These are phyloP conservation scores for Avena atlantica DNA, from an alignment of 176 grass and related monocot species.

Conservation along the genomic window DNA sequence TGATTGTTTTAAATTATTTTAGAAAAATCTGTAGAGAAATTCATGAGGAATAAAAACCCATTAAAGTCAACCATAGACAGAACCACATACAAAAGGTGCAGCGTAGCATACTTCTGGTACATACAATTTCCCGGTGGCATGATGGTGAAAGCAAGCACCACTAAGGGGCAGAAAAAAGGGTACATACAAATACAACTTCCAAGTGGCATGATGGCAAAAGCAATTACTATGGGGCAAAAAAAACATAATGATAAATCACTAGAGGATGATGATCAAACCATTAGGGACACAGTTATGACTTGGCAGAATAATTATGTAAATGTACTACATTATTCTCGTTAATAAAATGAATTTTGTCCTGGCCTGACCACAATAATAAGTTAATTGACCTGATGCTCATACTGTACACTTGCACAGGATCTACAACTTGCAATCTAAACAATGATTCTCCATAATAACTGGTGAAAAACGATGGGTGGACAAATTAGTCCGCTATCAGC, in stretches of 20 bases:
- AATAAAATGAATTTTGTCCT: conserved; percentile 37
- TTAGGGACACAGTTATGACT: neutral
- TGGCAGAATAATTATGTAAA: neutral
- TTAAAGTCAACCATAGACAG: no score
- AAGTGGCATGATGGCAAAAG: no score
- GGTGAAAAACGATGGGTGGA: neutral
- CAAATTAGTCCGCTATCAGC: neutral
- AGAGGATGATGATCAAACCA: neutral
- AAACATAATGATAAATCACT: neutral
- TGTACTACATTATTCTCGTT: conserved; percentile 11
- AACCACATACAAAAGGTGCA: no score
- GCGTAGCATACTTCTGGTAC: neutral
- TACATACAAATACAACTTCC: no score
- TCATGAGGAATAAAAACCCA: no score
- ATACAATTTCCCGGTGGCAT: no score
- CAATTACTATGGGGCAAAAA: no score
- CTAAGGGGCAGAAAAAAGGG: no score
- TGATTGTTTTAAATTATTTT: no score
- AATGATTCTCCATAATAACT: conserved; percentile 1
- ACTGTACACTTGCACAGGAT: conserved; percentile 65
- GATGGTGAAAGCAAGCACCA: neutral
- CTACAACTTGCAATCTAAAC: conserved; percentile 42
- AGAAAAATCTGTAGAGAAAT: no score
- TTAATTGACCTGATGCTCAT: conserved; percentile 48
- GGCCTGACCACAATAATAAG: conserved; percentile 25